Conservation (phyloP, 2,329 filamentous ascomycete species). For the Ophiostoma ips region DNA sequence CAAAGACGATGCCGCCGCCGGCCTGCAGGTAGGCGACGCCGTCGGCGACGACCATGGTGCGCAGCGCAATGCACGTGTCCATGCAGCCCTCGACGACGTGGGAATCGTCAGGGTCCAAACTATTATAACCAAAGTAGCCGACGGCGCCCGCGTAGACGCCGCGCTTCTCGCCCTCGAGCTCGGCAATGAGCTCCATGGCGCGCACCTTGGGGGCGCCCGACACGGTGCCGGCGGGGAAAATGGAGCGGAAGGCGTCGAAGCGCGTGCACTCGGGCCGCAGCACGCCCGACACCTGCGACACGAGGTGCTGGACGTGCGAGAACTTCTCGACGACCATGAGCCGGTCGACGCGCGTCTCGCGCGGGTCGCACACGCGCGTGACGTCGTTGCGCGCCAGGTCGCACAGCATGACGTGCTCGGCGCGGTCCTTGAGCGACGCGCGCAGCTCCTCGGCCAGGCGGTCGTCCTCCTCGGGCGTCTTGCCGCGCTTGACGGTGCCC, state of each 20-base stretch:
- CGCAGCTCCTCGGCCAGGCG: constrained; percentile 63
- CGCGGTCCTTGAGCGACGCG: constrained; percentile 75
- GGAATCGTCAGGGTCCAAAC: constrained; percentile 36
- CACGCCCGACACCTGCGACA: constrained; percentile 90
- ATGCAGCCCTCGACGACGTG: constrained; percentile 64
- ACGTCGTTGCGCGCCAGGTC: constrained; percentile 93
- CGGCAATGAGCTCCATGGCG: constrained; percentile 94
- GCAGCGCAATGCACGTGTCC: constrained; percentile 70
- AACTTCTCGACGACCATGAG: constrained; percentile 92
- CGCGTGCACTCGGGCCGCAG: constrained; percentile 70
- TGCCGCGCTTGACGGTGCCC: constrained; percentile 81
- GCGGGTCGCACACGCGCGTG: constrained; percentile 85
- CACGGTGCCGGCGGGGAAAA: constrained; percentile 94
- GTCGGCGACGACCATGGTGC: constrained; percentile 91
- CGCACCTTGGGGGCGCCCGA: constrained; percentile 90
- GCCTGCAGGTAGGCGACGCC: constrained; percentile 82
- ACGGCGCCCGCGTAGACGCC: constrained; percentile 93
- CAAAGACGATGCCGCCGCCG: constrained; percentile 86
- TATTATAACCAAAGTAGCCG: constrained; percentile 84
- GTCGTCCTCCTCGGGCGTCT: constrained; percentile 68
- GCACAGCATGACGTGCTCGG: constrained; percentile 95
- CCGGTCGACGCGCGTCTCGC: constrained; percentile 78
- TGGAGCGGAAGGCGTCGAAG: constrained; percentile 90
- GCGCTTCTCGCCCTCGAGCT: constrained; percentile 85
- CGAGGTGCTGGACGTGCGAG: constrained; percentile 92